Conservation (phyloP, 805 yeast species). For the Yamadazyma scolyti region DNA sequence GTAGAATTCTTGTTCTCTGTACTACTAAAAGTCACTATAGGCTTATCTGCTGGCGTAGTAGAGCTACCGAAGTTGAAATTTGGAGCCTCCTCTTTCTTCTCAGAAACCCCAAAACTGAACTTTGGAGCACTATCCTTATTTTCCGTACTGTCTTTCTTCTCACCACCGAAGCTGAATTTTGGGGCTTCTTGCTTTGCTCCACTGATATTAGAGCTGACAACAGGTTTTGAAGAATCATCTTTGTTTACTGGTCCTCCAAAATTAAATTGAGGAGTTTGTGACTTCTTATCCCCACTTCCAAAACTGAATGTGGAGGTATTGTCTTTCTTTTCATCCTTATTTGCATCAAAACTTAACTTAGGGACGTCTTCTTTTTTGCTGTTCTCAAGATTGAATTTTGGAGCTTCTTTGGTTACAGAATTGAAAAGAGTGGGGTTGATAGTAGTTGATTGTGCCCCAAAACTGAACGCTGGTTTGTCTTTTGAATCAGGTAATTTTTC, state of each 20-base stretch:
- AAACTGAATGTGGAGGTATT: not conserved
- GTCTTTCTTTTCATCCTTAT: conserved; percentile 1
- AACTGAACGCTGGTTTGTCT: conserved; percentile 12
- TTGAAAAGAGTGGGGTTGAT: conserved; percentile 9
- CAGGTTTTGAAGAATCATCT: conserved; percentile 1
- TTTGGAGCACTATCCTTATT: conserved; percentile 4
- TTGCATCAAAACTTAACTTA: conserved; percentile 9
- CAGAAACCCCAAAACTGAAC: conserved; percentile 5
- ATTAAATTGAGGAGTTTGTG: conserved; percentile 5
- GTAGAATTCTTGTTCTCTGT: conserved; percentile 1
- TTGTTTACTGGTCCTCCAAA: conserved; percentile 10
- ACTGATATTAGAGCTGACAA: too few relatives aligned
- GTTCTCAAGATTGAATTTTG: conserved; percentile 11
- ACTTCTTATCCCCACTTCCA: not conserved
- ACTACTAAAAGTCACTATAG: too few relatives aligned
- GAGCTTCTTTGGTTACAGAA: conserved; percentile 7
- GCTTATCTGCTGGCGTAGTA: not conserved
- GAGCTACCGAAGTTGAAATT: conserved; percentile 3
- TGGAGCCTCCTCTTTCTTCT: conserved; percentile 3
- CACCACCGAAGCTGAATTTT: conserved; percentile 4
- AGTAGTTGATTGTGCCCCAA: conserved; percentile 11
- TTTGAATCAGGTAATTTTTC: too few relatives aligned
- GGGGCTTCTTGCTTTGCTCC: conserved; percentile 8
- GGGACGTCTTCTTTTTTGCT: conserved; percentile 4
- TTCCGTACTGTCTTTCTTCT: conserved; percentile 3